Evolutionary conservation across 2,329 filamentous ascomycete species (phyloP), one percentile per base, ranked within the genome.

Genomic region (Sporothrix brasiliensis): DNA sequence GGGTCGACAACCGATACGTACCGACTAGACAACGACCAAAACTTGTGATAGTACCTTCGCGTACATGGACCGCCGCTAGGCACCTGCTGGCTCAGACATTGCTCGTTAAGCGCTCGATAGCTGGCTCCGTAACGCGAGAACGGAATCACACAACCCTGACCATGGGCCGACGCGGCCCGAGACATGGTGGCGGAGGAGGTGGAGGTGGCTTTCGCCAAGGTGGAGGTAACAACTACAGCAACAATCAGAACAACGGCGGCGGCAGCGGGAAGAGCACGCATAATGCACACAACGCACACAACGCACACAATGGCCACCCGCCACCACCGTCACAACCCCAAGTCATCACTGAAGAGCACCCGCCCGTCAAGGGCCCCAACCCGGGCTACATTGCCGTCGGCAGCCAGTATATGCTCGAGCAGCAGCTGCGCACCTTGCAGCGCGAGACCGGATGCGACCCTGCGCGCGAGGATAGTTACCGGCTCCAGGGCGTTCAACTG

Each of bases 401-500:
- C 27, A 82, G 85, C 66, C 92, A 92, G 70, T 98, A 94, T 81
- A 87, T 93, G 73, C 91, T 92, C 74, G 92, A 97, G 78, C 89
- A 92, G 75, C 89, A 88, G 75, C 87, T 98, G 70, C 89, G 93
- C 72, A 87, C 88, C 76, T 89, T 89, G 78, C 86, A 97, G 71
- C 84, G 86, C 58, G 86, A 87, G 24, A 88, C 90, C 73, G 88
- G 89, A 52, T 88, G 90, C 76, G 91, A 92, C 76, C 89, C 92
- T 67, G 88, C 91, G 50, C 89, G 91, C 70, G 94, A 98, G 79
- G 92, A 94, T 76, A 88, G 82, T 72, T 88, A 92, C 74, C 89
- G 94, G 68, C 81, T 98, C 58, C 92, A 95, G 76, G 95, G 94
- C 21, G 90, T 97, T 11, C 88, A 92, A 71, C 91, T 94, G 85